These are phyloP conservation scores for Paramecium pentaurelia DNA, from an alignment of 73 alveolate genomes.

Conservation along the genomic window DNA sequence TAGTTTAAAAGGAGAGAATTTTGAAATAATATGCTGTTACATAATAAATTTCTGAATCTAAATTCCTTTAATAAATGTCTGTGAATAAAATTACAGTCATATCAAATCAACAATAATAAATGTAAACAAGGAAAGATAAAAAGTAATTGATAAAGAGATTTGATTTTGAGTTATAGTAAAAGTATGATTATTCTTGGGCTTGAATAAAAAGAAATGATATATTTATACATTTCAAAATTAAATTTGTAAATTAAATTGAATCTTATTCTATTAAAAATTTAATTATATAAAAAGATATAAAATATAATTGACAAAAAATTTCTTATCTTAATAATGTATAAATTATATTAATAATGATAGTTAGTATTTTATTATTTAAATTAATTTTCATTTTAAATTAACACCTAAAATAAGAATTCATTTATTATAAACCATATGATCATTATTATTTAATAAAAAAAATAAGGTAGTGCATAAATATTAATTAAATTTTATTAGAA, in stretches of 20 bases:
- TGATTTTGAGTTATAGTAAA: not conserved
- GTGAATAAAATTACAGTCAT: not conserved
- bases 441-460: too few relatives aligned
- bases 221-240: not conserved
- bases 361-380: too few relatives aligned
- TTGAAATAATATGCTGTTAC: not conserved
- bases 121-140: not conserved
- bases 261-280: too few relatives aligned
- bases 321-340: too few relatives aligned
- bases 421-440: not conserved
- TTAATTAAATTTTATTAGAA: too few relatives aligned
- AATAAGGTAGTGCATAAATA: too few relatives aligned
- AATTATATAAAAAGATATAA: too few relatives aligned
- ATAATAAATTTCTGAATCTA: not conserved
- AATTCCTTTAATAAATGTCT: not conserved
- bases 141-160: not conserved
- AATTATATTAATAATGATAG: too few relatives aligned
- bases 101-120: not conserved
- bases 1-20: not conserved
- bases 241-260: too few relatives aligned
- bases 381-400: too few relatives aligned
- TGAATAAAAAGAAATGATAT: not conserved
- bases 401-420: not conserved
- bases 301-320: too few relatives aligned
- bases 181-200: conserved; percentile 29